Percentiles rank a stretch among this genome's conserved stretches.
Conservation (phyloP, 257 asterid species). For the Eustoma russellianum region DNA sequence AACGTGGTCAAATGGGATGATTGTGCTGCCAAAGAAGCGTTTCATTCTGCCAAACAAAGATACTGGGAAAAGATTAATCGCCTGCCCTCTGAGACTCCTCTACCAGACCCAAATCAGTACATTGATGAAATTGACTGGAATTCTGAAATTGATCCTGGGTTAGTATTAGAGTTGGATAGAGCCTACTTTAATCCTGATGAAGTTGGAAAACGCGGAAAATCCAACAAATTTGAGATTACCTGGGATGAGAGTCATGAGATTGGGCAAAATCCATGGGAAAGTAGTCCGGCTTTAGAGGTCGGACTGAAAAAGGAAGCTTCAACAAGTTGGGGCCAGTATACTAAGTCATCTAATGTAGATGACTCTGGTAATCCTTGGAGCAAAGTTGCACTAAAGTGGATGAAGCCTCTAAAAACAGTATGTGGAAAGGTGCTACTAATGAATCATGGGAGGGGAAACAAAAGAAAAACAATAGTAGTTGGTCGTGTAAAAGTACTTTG, state of each 20-base stretch:
- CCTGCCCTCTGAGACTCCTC: slow-evolving; percentile 43
- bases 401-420: slow-evolving; percentile 29
- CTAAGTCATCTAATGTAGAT: slow-evolving; percentile 21
- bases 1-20: slow-evolving; percentile 72
- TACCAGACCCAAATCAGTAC: slow-evolving; percentile 58
- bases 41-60: slow-evolving; percentile 52
- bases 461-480: slow-evolving; percentile 15
- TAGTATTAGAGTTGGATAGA: slow-evolving; percentile 59
- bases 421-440: slow-evolving; percentile 39
- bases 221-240: slow-evolving; percentile 16
- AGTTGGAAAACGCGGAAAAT: slow-evolving; percentile 18
- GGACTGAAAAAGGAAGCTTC: slow-evolving; percentile 18
- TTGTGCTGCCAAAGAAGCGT: slow-evolving; percentile 70
- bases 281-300: slow-evolving; percentile 13
- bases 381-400: slow-evolving; percentile 21
- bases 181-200: slow-evolving; percentile 55
- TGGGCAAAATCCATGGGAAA: slow-evolving; percentile 56
- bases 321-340: slow-evolving; percentile 41
- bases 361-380: slow-evolving; percentile 47
- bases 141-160: slow-evolving; percentile 48
- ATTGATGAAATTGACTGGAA: slow-evolving; percentile 72
- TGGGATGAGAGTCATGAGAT: slow-evolving; percentile 17
- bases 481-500: slow-evolving; percentile 9
- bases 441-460: slow-evolving; percentile 33
- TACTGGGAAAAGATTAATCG: slow-evolving; percentile 58